Base-by-base conservation (phyloP, 805 yeast genomes). In the Metschnikowia corniflorae region DNA sequence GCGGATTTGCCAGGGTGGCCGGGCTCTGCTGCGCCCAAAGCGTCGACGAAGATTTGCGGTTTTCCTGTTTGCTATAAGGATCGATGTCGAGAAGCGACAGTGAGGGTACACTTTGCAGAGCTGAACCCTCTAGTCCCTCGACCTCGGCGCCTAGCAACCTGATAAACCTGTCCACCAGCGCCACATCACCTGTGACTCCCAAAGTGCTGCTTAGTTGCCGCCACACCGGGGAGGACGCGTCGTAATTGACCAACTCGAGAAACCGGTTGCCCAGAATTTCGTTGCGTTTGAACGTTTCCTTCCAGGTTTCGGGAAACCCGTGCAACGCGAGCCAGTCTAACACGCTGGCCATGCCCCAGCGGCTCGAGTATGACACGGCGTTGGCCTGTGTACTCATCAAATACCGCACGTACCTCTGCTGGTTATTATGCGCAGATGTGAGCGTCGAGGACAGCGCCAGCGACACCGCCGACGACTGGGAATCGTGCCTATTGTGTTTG, bases 341-440 rank as follows among this genome's bases (percentile, higher is more conserved):
- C 1, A 87, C 89, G 35, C 83, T 68, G n/a, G 71, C 77, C 44
- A 74, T 62, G 2, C 81, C 77, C 96, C 96, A 87, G 40, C 77
- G 80, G 5, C 68, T 70, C 37, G 32, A 36, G 5, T 28, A 23
- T 7, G 33, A 23, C 24, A 30, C 19, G 10, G 24, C 29, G 9
- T 21, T 10, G 3, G 60, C 46, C 37, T 58, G 68, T 1, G 64
- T 62, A 28, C 55, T 62, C 70, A 66, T 66, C 16, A 68, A 71
- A 46, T 68, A 68, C 24, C 69, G 49, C 17, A 64, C 63, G 46
- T 67, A 68, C 28, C 73, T 46, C 48, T 63, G 63, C 44, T 61
- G 65, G 19, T 37, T 32, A 15, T 57, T 60, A 16, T 51, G 50
- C 25, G 58, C 55, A 13, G 53, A 35, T 6, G 58, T 58, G 18